A percentile compares a stretch with the other conserved stretches of the same genome.
These are phyloP conservation scores for Hericium rajendrae DNA, from an alignment of 768 basidiomycete genomes.

Conservation along the genomic window DNA sequence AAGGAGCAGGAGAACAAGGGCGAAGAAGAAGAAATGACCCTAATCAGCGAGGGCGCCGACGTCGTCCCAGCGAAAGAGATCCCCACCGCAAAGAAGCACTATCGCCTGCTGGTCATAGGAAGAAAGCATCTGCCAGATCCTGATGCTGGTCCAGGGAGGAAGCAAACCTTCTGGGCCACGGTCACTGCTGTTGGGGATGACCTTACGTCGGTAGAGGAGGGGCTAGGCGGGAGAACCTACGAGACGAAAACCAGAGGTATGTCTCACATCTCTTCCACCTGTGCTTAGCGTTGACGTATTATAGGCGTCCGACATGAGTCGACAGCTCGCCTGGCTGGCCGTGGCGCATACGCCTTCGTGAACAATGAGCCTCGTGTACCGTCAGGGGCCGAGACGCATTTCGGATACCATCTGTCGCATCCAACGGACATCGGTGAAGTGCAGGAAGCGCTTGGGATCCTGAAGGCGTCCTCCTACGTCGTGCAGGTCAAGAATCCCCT, in stretches of 20 bases:
- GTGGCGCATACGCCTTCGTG: slow-evolving; percentile 53
- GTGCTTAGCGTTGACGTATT: not conserved
- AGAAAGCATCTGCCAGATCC: slow-evolving; percentile 52
- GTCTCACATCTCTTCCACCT: slow-evolving; percentile 1
- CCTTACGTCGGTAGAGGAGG: slow-evolving; percentile 34
- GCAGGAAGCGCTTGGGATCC: slow-evolving; percentile 45
- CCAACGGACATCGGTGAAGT: slow-evolving; percentile 40
- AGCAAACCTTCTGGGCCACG: slow-evolving; percentile 43
- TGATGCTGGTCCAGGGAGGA: slow-evolving; percentile 19
- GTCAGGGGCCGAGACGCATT: slow-evolving; percentile 40
- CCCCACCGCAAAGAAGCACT: slow-evolving; percentile 31
- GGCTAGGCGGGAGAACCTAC: slow-evolving; percentile 41
- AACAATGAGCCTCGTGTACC: slow-evolving; percentile 35
- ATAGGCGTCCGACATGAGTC: slow-evolving; percentile 43
- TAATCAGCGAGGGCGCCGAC: slow-evolving; percentile 36
- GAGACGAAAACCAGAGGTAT: slow-evolving; percentile 54
- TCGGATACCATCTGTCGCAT: slow-evolving; percentile 53
- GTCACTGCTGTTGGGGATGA: slow-evolving; percentile 44
- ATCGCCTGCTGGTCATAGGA: slow-evolving; percentile 43
- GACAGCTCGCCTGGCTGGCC: slow-evolving; percentile 41
- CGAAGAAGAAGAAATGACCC: slow-evolving; percentile 30
- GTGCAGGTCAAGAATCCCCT: slow-evolving; percentile 56
- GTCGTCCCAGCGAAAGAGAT: slow-evolving; percentile 35
- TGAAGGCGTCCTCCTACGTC: slow-evolving; percentile 42
- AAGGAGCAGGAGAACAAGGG: slow-evolving; percentile 17